A percentile compares a stretch with the other conserved stretches of the same genome.
Evolutionary conservation across 495 filamentous ascomycete genomes (phyloP).

Genomic region (Pyrenula massariospora): DNA sequence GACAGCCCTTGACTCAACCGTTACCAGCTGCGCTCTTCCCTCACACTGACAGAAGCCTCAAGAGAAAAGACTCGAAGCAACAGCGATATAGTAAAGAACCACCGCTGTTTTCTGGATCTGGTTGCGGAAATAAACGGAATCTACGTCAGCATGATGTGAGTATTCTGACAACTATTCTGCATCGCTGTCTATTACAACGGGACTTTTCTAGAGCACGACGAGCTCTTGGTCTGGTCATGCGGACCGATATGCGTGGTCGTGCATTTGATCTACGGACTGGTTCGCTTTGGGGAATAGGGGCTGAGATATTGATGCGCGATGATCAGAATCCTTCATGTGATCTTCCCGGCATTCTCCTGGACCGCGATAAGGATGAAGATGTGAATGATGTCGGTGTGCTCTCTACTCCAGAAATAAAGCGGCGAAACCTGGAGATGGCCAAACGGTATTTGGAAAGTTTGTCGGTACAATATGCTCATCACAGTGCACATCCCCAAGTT

Average conservation of each 20-base stretch:
- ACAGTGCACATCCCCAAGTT: constrained; percentile 27
- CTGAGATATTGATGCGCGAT: constrained; percentile 50
- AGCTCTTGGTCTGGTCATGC: constrained; percentile 53
- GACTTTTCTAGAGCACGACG: constrained; percentile 52
- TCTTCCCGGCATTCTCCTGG: constrained; percentile 4
- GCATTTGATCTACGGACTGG: constrained; percentile 42
- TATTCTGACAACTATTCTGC: constrained; percentile 48
- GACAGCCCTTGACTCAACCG: constrained; percentile 8
- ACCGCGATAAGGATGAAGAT: constrained; percentile 5
- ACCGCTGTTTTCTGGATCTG: background rate
- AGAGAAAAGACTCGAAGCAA: background rate
- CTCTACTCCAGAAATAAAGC: background rate
- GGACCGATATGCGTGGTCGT: constrained; percentile 36
- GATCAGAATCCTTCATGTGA: constrained; percentile 1
- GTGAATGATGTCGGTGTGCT: background rate
- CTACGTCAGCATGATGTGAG: constrained; percentile 45
- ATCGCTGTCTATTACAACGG: constrained; percentile 45
- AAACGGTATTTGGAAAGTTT: constrained; percentile 55
- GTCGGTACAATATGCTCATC: constrained; percentile 53
- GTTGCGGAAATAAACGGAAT: background rate
- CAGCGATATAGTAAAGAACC: background rate
- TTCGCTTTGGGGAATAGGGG: constrained; percentile 57
- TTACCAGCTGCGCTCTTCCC: constrained; percentile 11
- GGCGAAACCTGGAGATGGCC: constrained; percentile 30
- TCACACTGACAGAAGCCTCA: constrained; percentile 2